Evolutionary conservation across 1,284 basidiomycete species (phyloP), one percentile per base, ranked within the genome.

Genomic region (Uromyces viciae-fabae): DNA sequence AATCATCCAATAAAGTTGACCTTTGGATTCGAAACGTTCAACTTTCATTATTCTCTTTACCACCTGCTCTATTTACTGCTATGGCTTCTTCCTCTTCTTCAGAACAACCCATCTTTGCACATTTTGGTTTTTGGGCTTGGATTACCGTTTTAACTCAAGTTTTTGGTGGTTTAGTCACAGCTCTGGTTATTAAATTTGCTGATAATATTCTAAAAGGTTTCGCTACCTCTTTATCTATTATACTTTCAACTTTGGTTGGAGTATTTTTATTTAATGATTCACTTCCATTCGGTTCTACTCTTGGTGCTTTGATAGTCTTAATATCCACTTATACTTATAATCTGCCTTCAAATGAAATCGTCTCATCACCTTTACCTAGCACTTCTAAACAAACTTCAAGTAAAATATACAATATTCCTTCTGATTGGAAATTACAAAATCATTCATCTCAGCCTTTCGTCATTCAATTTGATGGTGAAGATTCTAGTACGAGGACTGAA

Each of bases 21-120:
- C 89, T 98, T 9, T 98, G 95, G 95, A 92, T 96, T 79, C 92
- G 96, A 84, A 99, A 98, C 87, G 93, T 97, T 71, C 96, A 98
- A 86, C 90, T 99, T 17, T 97, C 94, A 33, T 89, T 94, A 81
- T 98, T 98, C 88, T 96, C 94, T 33, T 89, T 99, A 64, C 88
- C 95, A 58, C 96, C 96, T 1, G 95, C 95, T 5, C 87, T 96
- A 62, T 87, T 93, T 8, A 94, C 95, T 17, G 90, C 97, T 83
- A 84, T 97, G 62, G 90, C 80, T 77, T 84, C 33, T 83, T 85
- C 14, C 85, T 81, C 38, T 38, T 82, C 84, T 89, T 69, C 85
- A 19, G 33, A 88, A 56, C 82, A 83, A 71, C 85, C 87, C 7
- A 86, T 93, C 38, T 93, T 93, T 86, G 88, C 87, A 82, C 90